Evolutionary conservation across 1,284 basidiomycete genomes (phyloP), one percentile per base, ranked within the genome.

Genomic region (Cryptococcus hybrid): DNA sequence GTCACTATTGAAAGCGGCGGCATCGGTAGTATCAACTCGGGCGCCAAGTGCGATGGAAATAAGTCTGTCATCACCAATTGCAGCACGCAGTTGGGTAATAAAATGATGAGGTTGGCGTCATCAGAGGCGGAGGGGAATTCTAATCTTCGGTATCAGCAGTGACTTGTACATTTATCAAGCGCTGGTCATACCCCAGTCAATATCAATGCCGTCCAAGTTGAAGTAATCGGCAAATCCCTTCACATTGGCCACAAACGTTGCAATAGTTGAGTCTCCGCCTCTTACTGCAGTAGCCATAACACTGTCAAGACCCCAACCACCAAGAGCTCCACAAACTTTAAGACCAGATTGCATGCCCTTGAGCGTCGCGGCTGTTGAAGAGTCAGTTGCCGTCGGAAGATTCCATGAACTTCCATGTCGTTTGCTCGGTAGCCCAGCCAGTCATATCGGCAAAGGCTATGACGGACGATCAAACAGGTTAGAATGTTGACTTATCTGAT

Each of bases 121-220:
- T 62, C 55, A 3, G 40, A 18, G 2, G 47, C 30, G n/a, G 46
- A 47, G 37, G 60, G 60, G 48, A 58, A 61, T 34, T 61, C 60
- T 61, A 18, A 24, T 24, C 9, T 15, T 13, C 30, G 5, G 30
- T 8, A 7, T 37, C 43, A 38, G 45, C 43, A n/a, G 36, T 35
- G 18, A 7, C 24, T 24, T 38, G 7, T 9, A 18, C 7, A 13
- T 47, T 24, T 35, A 13, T 9, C 4, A 15, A 30, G 24, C 13
- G 18, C 12, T 18, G 34, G 12, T 56, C 68, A 60, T 47, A 68
- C 68, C 68, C 69, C 69, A 71, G 47, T 71, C 69, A 3, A 71
- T 36, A 45, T 69, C 68, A 8, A 67, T 44, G 0, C 67, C 69
- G 51, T 71, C 67, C 18, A 68, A 52, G 8, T 56, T 18, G 24